A percentile compares a stretch with the other conserved stretches of the same genome.
Evolutionary conservation across 108 stramenopile species (phyloP).

Genomic region (Pseudonitzschia pungens): DNA sequence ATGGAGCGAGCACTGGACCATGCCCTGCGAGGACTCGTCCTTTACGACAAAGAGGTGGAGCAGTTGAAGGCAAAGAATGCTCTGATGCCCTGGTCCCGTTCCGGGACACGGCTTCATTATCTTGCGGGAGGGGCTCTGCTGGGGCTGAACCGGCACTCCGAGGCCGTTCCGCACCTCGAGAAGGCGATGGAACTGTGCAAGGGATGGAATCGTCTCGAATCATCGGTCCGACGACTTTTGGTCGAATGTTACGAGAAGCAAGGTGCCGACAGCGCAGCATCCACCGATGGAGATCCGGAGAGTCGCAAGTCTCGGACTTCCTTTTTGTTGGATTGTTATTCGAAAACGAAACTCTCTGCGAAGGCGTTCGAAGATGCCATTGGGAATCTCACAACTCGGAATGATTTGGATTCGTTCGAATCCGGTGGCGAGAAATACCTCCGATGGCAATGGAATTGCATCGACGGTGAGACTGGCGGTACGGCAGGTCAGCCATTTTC

Average conservation of each 20-base stretch:
- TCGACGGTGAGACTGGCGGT: constrained; percentile 30
- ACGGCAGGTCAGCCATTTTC: constrained; percentile 54
- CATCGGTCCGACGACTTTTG: constrained; percentile 55
- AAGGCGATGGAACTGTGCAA: constrained; percentile 47
- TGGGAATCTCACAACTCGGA: constrained; percentile 21
- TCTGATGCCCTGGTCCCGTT: constrained; percentile 25
- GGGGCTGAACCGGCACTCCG: constrained; percentile 43
- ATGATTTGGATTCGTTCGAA: constrained; percentile 20
- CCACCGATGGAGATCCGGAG: neutral
- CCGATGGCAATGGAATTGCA: constrained; percentile 35
- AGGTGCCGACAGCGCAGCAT: constrained; percentile 8
- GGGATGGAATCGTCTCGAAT: constrained; percentile 68
- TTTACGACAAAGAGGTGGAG: constrained; percentile 46
- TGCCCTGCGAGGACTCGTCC: constrained; percentile 55
- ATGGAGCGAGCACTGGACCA: constrained; percentile 56
- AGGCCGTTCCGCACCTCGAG: constrained; percentile 55
- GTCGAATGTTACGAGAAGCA: constrained; percentile 57
- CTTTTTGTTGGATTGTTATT: constrained; percentile 44
- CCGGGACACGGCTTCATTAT: constrained; percentile 68
- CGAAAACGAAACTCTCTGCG: constrained; percentile 38
- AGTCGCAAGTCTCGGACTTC: constrained; percentile 28
- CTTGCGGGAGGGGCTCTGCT: constrained; percentile 72
- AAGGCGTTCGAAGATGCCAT: constrained; percentile 22
- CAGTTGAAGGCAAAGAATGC: constrained; percentile 12
- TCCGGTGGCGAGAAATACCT: neutral